These are phyloP conservation scores for Glycine soja DNA, from an alignment of 306 rosid genomes.

Conservation along the genomic window DNA sequence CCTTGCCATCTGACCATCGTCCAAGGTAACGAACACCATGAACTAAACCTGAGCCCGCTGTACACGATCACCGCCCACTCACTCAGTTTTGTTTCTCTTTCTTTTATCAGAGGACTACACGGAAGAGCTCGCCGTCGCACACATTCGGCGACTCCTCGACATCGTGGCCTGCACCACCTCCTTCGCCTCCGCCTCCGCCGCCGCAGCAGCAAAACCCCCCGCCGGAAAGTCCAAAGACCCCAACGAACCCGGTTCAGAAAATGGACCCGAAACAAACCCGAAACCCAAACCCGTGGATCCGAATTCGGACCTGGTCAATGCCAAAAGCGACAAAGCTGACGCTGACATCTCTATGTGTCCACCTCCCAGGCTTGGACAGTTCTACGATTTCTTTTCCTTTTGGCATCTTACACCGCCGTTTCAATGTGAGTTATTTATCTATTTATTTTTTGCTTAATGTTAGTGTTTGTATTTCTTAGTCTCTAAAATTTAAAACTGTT, in stretches of 20 bases:
- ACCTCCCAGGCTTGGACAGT: constrained; percentile 85
- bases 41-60: constrained; percentile 12
- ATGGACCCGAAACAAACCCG: constrained; percentile 44
- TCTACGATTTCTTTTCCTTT: constrained; percentile 91
- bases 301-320: constrained; percentile 43
- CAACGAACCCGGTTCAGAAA: constrained; percentile 37
- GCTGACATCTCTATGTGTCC: constrained; percentile 80
- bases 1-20: constrained; percentile 80
- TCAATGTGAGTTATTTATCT: constrained; percentile 63
- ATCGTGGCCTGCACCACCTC: constrained; percentile 82
- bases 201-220: constrained; percentile 43
- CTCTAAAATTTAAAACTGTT: too few relatives aligned
- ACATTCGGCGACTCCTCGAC: constrained; percentile 82
- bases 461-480: too few relatives aligned
- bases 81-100: neutral
- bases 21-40: constrained; percentile 60
- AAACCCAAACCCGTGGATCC: constrained; percentile 46
- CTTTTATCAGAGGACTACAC: constrained; percentile 72
- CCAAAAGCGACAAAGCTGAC: constrained; percentile 48
- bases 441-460: neutral
- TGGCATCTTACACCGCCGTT: constrained; percentile 86
- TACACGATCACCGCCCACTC: neutral
- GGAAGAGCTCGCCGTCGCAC: constrained; percentile 72
- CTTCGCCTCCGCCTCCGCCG: constrained; percentile 46
- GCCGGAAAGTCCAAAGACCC: constrained; percentile 52